Base-by-base conservation (phyloP, 257 asterid species). In the Gardenia jasminoides region DNA sequence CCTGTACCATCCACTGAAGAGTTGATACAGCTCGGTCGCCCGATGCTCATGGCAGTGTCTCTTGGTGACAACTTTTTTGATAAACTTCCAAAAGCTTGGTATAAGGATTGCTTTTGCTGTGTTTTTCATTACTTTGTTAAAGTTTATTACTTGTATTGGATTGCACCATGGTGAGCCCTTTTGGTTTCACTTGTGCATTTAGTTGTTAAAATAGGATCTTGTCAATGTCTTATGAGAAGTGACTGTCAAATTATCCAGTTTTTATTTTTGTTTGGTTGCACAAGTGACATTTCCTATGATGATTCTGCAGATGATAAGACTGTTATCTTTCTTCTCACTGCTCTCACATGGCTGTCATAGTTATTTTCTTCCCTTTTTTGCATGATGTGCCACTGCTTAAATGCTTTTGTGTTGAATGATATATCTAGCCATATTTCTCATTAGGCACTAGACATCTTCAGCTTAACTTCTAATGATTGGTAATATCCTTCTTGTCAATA, bases 61-160 rank as follows among this genome's bases (percentile, higher is more conserved):
- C 79, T 92, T 83, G 91, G 78, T 61, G 91, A 80, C 82, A 92
- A 56, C 90, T 86, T 92, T 78, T 89, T 92, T 41, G 98, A 93
- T 89, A 95, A 93, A 77, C 95, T 95, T 78, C 99, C 99, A 16
- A 93, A 90, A 90, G 94, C 97, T 67, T 95, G 99, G 99, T 93
- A 93, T 59, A 77, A 10, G 43, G 52, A 75, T 66, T 47, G 36
- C 58, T 78, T 43, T 39, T 48, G 30, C 41, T 69, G 70, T 50
- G 43, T 6, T 64, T 70, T 78, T 47, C 44, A 11, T 72, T 66
- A 64, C 10, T 26, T 78, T 74, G 61, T 59, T 33, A 62, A 10
- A 26, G 46, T 43, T 19, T 1, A 52, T 10, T 54, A 17, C 6
- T 62, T 48, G 12, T 12, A n/a, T 77, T 22, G 39, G 19, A 0